phyloP scores from a whole-genome alignment of 306 rosid genomes.

The Lotus japonicus region DNA sequence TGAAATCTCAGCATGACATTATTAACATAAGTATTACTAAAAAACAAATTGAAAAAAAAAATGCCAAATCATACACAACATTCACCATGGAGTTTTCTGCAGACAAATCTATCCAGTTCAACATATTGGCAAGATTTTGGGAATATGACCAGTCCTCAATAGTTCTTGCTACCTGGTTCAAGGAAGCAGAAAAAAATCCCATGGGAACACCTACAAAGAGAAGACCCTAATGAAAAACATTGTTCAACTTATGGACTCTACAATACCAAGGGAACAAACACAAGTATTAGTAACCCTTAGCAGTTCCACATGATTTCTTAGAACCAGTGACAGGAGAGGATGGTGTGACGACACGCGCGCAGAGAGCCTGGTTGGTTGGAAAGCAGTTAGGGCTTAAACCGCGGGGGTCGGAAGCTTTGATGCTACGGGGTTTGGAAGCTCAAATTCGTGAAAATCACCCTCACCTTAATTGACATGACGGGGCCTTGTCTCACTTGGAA shows the following conservation, averaged over 20 bases:
- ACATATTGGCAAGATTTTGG: conserved; percentile 28
- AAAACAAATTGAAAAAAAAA: neutral
- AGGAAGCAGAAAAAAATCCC: conserved; percentile 75
- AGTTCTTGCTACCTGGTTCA: conserved; percentile 56
- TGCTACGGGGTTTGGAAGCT: too few species aligned
- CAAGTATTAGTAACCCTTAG: conserved; percentile 12
- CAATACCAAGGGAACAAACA: conserved; percentile 3
- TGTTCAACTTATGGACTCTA: neutral
- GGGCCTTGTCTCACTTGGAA: too few species aligned
- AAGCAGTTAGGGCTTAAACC: too few species aligned
- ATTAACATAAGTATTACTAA: conserved; percentile 6
- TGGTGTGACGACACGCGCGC: too few species aligned
- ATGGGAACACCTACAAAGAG: conserved; percentile 54
- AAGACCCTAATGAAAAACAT: conserved; percentile 5
- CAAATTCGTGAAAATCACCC: too few species aligned
- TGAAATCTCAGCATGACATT: conserved; percentile 31
- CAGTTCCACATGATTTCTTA: too few species aligned
- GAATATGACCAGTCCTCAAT: conserved; percentile 39
- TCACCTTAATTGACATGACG: too few species aligned
- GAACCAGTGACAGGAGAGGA: too few species aligned
- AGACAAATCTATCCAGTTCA: conserved; percentile 65
- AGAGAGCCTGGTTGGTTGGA: too few species aligned
- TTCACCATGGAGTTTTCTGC: conserved; percentile 41
- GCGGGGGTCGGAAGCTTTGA: too few species aligned
- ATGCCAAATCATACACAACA: neutral